A percentile compares a stretch with the other conserved stretches of the same genome.
Evolutionary conservation across 2,329 filamentous ascomycete genomes (phyloP).

Genomic region (Apiospora malaysiana): DNA sequence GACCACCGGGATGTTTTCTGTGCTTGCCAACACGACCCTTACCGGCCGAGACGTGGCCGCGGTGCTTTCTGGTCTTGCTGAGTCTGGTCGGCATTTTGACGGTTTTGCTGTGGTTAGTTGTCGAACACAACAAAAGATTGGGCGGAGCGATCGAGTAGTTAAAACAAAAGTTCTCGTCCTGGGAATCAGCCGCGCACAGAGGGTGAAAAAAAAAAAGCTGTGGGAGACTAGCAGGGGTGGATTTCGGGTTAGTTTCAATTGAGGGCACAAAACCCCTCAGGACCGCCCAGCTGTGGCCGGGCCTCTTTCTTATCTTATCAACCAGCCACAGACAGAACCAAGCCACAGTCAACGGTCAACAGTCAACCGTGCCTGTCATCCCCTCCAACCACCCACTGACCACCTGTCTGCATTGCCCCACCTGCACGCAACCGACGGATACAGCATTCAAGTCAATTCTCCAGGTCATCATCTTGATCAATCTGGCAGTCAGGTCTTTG

Average conservation of each 20-base stretch:
- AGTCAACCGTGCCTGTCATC: neutral
- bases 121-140: conserved; percentile 10
- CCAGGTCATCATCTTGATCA: neutral
- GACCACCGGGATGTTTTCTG: conserved; percentile 86
- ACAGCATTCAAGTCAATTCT: neutral
- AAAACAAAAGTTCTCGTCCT: neutral
- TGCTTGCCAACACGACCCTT: conserved; percentile 99
- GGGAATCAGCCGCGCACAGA: conserved; percentile 15
- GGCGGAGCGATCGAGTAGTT: conserved; percentile 17
- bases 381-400: neutral
- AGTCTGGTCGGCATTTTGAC: conserved; percentile 76
- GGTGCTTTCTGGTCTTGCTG: conserved; percentile 81
- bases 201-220: conserved; percentile 17
- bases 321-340: too few relatives aligned
- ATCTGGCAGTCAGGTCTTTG: neutral
- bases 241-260: conserved; percentile 10
- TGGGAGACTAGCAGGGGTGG: conserved; percentile 10
- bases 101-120: conserved; percentile 34
- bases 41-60: conserved; percentile 98
- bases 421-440: neutral
- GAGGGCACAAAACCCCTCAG: conserved; percentile 18
- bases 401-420: neutral
- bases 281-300: neutral
- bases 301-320: neutral
- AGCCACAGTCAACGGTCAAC: neutral